Percentiles rank a stretch among this genome's conserved stretches.
These are phyloP conservation scores for Hyaloperonospora brassicae DNA, from an alignment of 352 stramenopile genomes.

Conservation along the genomic window DNA sequence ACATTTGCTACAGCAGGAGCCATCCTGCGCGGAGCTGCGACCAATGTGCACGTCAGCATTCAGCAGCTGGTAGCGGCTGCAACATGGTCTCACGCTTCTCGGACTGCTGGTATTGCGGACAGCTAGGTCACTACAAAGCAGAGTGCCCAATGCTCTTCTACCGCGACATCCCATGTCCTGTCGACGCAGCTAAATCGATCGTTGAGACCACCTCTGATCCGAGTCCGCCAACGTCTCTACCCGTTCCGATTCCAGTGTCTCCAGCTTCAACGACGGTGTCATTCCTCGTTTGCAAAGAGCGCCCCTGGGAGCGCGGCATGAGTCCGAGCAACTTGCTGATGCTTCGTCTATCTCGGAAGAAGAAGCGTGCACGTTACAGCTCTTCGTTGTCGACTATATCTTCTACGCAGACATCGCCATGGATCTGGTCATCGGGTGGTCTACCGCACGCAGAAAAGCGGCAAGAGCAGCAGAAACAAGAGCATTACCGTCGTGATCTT, in stretches of 20 bases:
- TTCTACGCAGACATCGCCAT: constrained; percentile 14
- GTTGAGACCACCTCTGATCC: constrained; percentile 5
- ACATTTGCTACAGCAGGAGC: constrained; percentile 46
- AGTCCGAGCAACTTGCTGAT: constrained; percentile 21
- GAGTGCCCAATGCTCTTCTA: constrained; percentile 65
- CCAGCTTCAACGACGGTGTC: constrained; percentile 12
- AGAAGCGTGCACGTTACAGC: constrained; percentile 49
- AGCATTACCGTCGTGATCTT: constrained; percentile 26
- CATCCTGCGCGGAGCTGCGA: constrained; percentile 55
- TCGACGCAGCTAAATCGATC: constrained; percentile 14
- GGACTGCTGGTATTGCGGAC: constrained; percentile 76
- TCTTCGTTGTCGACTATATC: constrained; percentile 28
- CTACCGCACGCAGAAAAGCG: constrained; percentile 28
- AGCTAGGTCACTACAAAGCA: constrained; percentile 66
- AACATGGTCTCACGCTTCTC: constrained; percentile 22
- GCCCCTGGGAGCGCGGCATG: constrained; percentile 31
- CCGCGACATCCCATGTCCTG: constrained; percentile 36
- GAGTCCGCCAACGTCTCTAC: constrained; percentile 10
- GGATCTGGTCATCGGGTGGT: constrained; percentile 22
- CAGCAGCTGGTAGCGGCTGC: constrained; percentile 5
- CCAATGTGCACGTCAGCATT: constrained; percentile 24
- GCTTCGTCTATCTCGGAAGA: constrained; percentile 44
- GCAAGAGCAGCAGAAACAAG: constrained; percentile 25
- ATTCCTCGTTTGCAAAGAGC: constrained; percentile 15
- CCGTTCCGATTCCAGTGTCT: constrained; percentile 16